A percentile compares a stretch with the other conserved stretches of the same genome.
Conservation (phyloP, 2,329 filamentous ascomycete species). For the Colletotrichum sp. region DNA sequence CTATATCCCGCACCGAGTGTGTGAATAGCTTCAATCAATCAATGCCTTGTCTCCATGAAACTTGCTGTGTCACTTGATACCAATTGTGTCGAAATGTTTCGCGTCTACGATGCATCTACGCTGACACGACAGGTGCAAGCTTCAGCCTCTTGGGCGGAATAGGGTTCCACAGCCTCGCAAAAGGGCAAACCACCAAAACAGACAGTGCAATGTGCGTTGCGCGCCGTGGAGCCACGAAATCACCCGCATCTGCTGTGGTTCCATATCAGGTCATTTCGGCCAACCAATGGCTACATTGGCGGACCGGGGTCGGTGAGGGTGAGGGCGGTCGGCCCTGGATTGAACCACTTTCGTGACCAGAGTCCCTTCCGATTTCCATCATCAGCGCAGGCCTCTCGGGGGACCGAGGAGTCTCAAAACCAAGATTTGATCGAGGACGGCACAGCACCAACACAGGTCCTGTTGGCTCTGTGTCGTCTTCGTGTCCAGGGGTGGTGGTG, state of each 20-base stretch:
- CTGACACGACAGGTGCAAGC: background rate
- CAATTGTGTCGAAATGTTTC: background rate
- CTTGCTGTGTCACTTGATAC: background rate
- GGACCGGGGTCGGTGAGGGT: background rate
- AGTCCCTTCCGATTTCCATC: background rate
- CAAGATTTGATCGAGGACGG: background rate
- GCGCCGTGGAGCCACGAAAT: slow-evolving; percentile 9
- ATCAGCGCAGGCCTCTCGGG: background rate
- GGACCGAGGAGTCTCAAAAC: background rate
- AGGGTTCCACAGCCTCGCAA: background rate
- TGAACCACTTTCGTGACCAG: background rate
- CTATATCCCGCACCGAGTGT: slow-evolving; percentile 14
- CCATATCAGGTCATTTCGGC: slow-evolving; percentile 16
- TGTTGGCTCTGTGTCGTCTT: background rate
- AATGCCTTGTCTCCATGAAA: background rate
- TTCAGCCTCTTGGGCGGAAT: background rate
- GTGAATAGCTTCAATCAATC: slow-evolving; percentile 15
- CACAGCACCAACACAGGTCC: background rate
- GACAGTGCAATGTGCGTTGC: background rate
- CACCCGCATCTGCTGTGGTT: background rate
- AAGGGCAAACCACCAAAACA: background rate
- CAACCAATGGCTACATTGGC: slow-evolving; percentile 15
- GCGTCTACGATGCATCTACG: background rate
- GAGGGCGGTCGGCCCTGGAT: background rate
- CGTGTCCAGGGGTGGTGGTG: background rate